Conservation (phyloP, 352 stramenopile species). For the Phytophthora pluvialis region DNA sequence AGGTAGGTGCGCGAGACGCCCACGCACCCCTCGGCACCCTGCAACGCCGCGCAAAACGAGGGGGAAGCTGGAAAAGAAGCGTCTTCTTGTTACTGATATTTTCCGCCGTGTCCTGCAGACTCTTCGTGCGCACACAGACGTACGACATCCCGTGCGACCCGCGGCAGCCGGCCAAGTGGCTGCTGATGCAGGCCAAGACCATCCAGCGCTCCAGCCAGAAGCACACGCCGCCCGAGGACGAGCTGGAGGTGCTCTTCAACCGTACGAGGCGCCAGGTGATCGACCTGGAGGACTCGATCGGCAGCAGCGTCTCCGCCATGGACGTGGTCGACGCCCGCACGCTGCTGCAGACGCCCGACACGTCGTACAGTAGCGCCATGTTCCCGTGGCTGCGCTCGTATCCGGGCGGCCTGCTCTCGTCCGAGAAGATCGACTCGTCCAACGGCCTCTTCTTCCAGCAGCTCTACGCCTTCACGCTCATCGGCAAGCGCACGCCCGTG, state of each 20-base stretch:
- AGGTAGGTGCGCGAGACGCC: conserved; percentile 39
- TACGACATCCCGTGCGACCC: conserved; percentile 87
- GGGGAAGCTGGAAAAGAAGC: conserved; percentile 7
- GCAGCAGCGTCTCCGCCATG: conserved; percentile 66
- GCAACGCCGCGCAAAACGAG: not conserved
- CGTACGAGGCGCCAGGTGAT: conserved; percentile 71
- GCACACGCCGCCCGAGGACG: conserved; percentile 44
- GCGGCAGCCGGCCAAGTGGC: conserved; percentile 71
- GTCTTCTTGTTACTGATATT: not conserved
- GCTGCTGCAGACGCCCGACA: conserved; percentile 70
- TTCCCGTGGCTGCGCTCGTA: conserved; percentile 82
- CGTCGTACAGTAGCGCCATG: conserved; percentile 67
- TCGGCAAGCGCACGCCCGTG: conserved; percentile 63
- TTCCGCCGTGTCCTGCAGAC: conserved; percentile 29
- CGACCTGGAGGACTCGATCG: conserved; percentile 72
- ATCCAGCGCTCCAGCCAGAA: conserved; percentile 73
- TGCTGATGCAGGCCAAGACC: conserved; percentile 78
- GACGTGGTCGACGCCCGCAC: conserved; percentile 82
- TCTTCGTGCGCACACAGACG: conserved; percentile 83
- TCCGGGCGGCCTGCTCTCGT: conserved; percentile 51
- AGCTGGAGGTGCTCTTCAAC: conserved; percentile 87
- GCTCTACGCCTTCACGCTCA: conserved; percentile 80
- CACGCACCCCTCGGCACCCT: not conserved
- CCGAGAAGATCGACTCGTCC: conserved; percentile 65
- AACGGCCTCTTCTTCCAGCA: conserved; percentile 89